A percentile compares a stretch with the other conserved stretches of the same genome.
These are phyloP conservation scores for Pezizomycotina sp. DNA, from an alignment of 2,329 filamentous ascomycete species.

Conservation along the genomic window DNA sequence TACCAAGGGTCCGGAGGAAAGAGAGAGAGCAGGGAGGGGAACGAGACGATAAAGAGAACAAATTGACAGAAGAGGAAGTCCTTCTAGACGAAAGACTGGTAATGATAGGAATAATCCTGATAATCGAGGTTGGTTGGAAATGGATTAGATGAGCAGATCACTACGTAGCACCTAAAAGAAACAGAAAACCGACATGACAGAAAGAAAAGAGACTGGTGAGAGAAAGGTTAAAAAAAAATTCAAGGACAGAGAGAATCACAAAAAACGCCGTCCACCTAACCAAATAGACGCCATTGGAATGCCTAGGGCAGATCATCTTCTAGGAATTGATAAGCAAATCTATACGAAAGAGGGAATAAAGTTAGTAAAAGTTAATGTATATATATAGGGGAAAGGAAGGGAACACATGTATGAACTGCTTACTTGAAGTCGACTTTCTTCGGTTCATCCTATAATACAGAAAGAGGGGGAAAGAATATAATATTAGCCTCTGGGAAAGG, in stretches of 20 bases:
- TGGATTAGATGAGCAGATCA: background rate
- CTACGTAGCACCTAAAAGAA: background rate
- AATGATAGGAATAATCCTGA: background rate
- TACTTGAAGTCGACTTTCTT: too few species aligned
- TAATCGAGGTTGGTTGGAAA: background rate
- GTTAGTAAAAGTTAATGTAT: conserved; percentile 22
- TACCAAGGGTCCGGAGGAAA: background rate
- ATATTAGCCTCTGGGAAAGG: background rate
- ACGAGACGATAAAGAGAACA: background rate
- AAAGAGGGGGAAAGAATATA: too few species aligned
- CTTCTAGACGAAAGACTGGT: background rate
- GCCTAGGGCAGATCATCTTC: conserved; percentile 86
- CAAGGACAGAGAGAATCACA: conserved; percentile 4
- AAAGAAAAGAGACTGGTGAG: background rate
- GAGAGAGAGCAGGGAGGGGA: conserved; percentile 1
- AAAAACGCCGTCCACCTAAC: conserved; percentile 9
- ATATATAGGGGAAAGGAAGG: background rate
- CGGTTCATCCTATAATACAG: too few species aligned
- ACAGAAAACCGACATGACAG: background rate
- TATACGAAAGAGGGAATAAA: conserved; percentile 55
- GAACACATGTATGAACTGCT: too few species aligned
- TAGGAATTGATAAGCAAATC: conserved; percentile 97
- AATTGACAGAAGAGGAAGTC: conserved; percentile 1
- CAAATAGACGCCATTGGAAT: too few species aligned
- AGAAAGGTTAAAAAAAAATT: conserved; percentile 7